phyloP scores from a whole-genome alignment of 176 grass and related monocot species.

The Pharus latifolius region DNA sequence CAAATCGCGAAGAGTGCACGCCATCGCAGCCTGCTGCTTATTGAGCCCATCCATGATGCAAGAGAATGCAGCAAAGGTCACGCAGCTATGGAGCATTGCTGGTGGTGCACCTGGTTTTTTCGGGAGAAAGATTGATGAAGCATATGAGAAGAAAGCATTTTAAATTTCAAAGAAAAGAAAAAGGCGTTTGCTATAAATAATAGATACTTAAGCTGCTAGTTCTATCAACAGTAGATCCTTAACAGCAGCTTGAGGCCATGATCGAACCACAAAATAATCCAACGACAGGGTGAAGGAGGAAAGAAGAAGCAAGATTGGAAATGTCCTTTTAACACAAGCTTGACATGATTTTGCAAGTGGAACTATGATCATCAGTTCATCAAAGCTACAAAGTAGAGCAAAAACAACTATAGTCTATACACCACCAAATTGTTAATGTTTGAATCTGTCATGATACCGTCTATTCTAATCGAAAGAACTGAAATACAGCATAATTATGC shows the following conservation, averaged over 20 bases:
- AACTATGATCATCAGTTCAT: not conserved
- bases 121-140: not conserved
- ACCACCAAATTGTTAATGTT: too few species aligned
- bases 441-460: too few species aligned
- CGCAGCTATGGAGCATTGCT: slow-evolving; percentile 66
- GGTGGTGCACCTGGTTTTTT: slow-evolving; percentile 60
- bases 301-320: not conserved
- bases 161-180: not conserved
- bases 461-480: too few species aligned
- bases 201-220: not conserved
- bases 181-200: not conserved
- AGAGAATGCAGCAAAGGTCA: slow-evolving; percentile 76
- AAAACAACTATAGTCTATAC: not conserved
- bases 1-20: not conserved
- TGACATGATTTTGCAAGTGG: not conserved
- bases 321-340: not conserved
- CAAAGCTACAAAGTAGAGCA: not conserved
- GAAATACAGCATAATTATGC: too few species aligned
- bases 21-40: slow-evolving; percentile 71
- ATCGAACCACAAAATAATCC: not conserved
- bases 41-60: slow-evolving; percentile 82
- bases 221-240: too few species aligned
- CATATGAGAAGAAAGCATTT: not conserved
- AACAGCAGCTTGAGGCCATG: not conserved
- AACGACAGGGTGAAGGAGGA: not conserved